Evolutionary conservation across 139 green algal genomes (phyloP).

Genomic region (Volvox reticuliferus): DNA sequence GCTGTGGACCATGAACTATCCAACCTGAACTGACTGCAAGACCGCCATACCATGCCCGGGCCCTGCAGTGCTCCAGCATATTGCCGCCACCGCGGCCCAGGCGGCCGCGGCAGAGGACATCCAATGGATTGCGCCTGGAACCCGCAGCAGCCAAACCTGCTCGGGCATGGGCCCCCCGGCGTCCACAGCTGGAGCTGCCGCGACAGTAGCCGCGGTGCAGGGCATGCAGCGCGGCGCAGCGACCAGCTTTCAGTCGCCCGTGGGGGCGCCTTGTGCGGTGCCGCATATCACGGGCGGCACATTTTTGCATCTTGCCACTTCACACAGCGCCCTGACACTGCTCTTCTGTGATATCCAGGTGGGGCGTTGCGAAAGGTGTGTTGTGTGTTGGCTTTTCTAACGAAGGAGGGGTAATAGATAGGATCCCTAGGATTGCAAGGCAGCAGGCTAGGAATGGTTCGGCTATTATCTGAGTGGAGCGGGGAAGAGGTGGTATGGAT

Average conservation of each 20-base stretch:
- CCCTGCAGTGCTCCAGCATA: constrained; percentile 17
- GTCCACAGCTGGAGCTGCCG: not conserved
- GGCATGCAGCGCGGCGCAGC: not conserved
- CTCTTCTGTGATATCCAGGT: constrained; percentile 43
- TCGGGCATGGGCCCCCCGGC: not conserved
- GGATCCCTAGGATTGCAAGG: too few relatives aligned
- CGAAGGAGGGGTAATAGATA: too few relatives aligned
- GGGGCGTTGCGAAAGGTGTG: too few relatives aligned
- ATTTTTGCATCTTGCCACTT: constrained; percentile 33
- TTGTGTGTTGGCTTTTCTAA: too few relatives aligned
- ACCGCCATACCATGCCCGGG: too few relatives aligned
- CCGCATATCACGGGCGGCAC: constrained; percentile 20
- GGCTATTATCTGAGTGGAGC: too few relatives aligned
- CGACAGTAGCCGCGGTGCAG: not conserved
- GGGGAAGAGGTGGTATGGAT: too few relatives aligned
- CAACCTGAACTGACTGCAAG: too few relatives aligned
- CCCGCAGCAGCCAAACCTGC: not conserved
- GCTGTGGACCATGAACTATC: too few relatives aligned
- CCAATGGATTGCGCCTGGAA: not conserved
- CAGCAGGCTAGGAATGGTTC: too few relatives aligned
- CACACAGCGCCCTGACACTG: constrained; percentile 14
- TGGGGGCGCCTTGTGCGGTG: not conserved
- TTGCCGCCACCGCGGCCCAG: not conserved
- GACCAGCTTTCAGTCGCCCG: too few relatives aligned
- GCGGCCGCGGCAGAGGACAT: not conserved